Evolutionary conservation across 1,284 basidiomycete species (phyloP).

Genomic region (Leccinum huronense): DNA sequence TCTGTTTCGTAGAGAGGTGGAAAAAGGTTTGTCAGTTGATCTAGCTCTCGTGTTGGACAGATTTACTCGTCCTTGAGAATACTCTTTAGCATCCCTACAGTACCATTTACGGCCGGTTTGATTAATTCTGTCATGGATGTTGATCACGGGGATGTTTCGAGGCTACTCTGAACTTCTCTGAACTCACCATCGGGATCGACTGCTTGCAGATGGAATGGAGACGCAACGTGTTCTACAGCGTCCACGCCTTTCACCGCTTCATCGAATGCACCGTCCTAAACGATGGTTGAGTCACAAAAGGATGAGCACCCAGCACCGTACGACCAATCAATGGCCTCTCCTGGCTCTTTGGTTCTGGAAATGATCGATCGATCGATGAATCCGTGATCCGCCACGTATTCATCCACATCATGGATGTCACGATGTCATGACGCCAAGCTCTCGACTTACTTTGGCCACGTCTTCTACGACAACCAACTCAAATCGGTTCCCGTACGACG

Average conservation of each 20-base stretch:
- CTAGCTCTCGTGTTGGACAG: background rate
- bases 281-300: background rate
- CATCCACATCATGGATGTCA: background rate
- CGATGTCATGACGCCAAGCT: background rate
- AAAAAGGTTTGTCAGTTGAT: background rate
- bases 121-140: slow-evolving; percentile 44
- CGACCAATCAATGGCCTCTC: background rate
- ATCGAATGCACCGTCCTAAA: slow-evolving; percentile 40
- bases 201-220: slow-evolving; percentile 42
- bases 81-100: slow-evolving; percentile 55
- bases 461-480: background rate
- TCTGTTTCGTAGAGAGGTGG: slow-evolving; percentile 23
- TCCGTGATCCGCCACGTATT: background rate
- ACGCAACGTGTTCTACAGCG: slow-evolving; percentile 55
- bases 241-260: slow-evolving; percentile 64
- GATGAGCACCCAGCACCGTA: background rate
- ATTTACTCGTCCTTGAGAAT: slow-evolving; percentile 49
- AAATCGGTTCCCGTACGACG: background rate
- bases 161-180: background rate
- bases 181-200: slow-evolving; percentile 40
- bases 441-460: background rate
- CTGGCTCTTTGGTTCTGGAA: background rate
- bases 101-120: slow-evolving; percentile 63
- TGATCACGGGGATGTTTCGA: background rate
- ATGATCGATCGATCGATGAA: background rate